Evolutionary conservation across 164 flowering plant species (phyloP).

Genomic region (Vitis labrusca): DNA sequence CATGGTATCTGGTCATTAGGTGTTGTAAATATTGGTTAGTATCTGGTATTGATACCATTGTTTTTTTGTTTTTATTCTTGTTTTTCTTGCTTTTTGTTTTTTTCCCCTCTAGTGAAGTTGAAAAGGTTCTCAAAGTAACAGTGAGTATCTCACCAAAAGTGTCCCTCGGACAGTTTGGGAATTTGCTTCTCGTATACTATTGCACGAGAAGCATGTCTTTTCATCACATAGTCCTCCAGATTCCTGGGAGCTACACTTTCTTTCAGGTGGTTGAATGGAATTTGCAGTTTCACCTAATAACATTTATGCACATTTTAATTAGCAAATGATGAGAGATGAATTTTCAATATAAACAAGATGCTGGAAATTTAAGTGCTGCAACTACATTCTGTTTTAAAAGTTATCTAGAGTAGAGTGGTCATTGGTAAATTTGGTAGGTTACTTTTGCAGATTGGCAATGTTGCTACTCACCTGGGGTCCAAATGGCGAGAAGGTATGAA

Average conservation of each 20-base stretch:
- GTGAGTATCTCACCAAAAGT: constrained; percentile 53
- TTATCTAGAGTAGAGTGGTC: too few relatives aligned
- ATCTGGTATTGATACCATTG: too few relatives aligned
- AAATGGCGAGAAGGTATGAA: constrained; percentile 89
- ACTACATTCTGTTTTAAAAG: too few relatives aligned
- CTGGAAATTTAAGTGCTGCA: too few relatives aligned
- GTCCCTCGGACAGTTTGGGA: constrained; percentile 80
- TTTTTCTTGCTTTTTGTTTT: too few relatives aligned
- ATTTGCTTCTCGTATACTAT: constrained; percentile 58
- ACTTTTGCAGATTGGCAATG: neutral
- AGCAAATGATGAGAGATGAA: too few relatives aligned
- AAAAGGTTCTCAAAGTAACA: neutral
- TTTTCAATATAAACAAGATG: too few relatives aligned
- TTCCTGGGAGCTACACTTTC: constrained; percentile 44
- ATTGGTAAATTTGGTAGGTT: neutral
- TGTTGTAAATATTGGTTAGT: neutral
- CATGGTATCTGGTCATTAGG: constrained; percentile 70
- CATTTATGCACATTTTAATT: neutral
- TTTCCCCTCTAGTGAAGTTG: too few relatives aligned
- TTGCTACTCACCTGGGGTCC: constrained; percentile 82
- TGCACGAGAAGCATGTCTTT: constrained; percentile 72
- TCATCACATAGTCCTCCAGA: constrained; percentile 51
- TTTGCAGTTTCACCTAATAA: constrained; percentile 83
- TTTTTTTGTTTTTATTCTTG: too few relatives aligned
- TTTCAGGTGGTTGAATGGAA: constrained; percentile 70